phyloP scores from a whole-genome alignment of 169 alveolate species.

The Eimeria mitis region DNA sequence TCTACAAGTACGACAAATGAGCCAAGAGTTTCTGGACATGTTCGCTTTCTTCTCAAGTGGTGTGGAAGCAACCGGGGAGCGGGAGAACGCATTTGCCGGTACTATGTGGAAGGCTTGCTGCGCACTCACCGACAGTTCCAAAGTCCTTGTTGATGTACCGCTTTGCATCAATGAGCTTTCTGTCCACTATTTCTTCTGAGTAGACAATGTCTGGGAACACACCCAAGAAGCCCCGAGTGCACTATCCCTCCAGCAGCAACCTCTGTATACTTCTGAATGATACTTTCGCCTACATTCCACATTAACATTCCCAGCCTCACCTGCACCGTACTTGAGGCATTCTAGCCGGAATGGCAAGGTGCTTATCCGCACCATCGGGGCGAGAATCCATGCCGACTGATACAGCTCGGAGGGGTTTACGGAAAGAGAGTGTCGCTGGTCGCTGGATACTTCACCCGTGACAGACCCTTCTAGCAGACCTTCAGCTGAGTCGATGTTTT shows the following conservation, averaged over 20 bases:
- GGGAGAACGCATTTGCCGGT: not conserved
- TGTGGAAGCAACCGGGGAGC: not conserved
- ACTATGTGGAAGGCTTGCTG: not conserved
- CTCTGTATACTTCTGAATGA: not conserved
- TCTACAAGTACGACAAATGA: not conserved
- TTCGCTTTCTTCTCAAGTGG: not conserved
- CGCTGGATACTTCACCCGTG: not conserved
- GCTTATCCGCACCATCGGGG: slow-evolving; percentile 85
- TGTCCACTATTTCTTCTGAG: slow-evolving; percentile 83
- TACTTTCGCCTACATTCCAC: not conserved
- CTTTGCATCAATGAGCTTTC: slow-evolving; percentile 56
- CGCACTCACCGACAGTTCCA: slow-evolving; percentile 67
- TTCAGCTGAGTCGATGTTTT: not conserved
- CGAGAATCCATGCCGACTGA: slow-evolving; percentile 72
- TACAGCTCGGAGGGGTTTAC: not conserved
- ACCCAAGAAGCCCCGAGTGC: not conserved
- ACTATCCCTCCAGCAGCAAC: not conserved
- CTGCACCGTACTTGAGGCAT: slow-evolving; percentile 84
- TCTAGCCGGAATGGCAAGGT: slow-evolving; percentile 82
- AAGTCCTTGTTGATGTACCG: slow-evolving; percentile 70
- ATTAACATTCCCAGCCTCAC: slow-evolving; percentile 13
- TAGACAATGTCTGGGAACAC: slow-evolving; percentile 74
- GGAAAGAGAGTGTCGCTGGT: not conserved
- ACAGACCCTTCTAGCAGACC: not conserved
- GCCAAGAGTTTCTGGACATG: not conserved